Conservation (phyloP, 371 early-diverging fungal genomes). For the Mucor sp. region DNA sequence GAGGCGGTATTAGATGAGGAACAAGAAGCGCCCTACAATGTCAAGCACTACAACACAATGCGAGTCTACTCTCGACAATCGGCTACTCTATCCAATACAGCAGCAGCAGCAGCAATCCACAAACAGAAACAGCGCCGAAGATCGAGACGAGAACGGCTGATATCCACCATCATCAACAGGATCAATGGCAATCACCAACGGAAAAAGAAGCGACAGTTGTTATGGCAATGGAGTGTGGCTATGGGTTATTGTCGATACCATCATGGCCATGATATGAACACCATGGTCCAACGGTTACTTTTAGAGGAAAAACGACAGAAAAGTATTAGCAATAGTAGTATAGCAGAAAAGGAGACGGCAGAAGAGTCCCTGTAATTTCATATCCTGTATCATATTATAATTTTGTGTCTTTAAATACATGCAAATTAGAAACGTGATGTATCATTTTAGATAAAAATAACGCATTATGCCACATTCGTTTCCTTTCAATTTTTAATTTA, state of each 20-base stretch:
- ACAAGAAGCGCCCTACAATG: background rate
- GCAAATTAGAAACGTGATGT: too few species aligned
- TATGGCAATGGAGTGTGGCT: constrained; percentile 25
- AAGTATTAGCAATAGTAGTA: background rate
- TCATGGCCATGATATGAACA: constrained; percentile 15
- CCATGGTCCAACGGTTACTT: constrained; percentile 8
- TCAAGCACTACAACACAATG: background rate
- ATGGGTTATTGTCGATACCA: constrained; percentile 26
- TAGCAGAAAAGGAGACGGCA: background rate
- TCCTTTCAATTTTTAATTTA: too few species aligned
- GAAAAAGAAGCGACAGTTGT: constrained; percentile 1
- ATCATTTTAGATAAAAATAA: too few species aligned
- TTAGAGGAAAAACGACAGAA: background rate
- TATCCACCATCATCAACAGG: background rate
- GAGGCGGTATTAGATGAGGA: background rate
- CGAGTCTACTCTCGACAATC: background rate
- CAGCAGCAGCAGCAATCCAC: background rate
- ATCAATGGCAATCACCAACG: background rate
- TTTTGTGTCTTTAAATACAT: too few species aligned
- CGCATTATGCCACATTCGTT: too few species aligned
- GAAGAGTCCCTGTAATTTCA: background rate
- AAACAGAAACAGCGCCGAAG: background rate
- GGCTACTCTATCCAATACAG: background rate
- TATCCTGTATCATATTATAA: background rate
- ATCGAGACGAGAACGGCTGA: background rate